A percentile compares a stretch with the other conserved stretches of the same genome.
Conservation (phyloP, 2,329 filamentous ascomycete species). For the Podosphaera fusca region DNA sequence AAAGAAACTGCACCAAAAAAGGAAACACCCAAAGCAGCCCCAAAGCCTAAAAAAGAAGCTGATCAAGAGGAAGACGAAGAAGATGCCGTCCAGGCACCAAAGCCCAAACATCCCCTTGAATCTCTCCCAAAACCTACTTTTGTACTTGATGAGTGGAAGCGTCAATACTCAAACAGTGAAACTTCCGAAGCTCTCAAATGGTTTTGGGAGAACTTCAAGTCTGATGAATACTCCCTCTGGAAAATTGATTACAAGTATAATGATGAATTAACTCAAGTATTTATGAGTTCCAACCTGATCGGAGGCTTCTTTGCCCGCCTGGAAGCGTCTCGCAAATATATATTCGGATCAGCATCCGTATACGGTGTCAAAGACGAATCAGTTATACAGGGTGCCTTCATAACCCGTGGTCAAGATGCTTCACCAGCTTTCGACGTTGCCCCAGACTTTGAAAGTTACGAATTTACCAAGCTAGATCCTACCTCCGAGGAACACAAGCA, state of each 20-base stretch:
- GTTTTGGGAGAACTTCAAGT: constrained; percentile 95
- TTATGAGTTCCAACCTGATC: constrained; percentile 98
- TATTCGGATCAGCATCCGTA: constrained; percentile 79
- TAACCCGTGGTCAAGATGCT: constrained; percentile 80
- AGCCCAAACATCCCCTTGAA: constrained; percentile 93
- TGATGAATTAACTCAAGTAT: constrained; percentile 84
- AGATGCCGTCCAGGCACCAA: constrained; percentile 38
- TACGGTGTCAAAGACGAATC: constrained; percentile 78
- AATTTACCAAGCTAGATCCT: constrained; percentile 89
- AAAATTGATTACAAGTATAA: constrained; percentile 96
- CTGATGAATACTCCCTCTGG: constrained; percentile 93
- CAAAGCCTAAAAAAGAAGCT: constrained; percentile 22
- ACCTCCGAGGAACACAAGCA: constrained; percentile 63
- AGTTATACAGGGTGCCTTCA: constrained; percentile 76
- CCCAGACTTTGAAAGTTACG: constrained; percentile 91
- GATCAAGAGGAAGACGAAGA: constrained; percentile 43
- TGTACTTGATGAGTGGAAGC: constrained; percentile 93
- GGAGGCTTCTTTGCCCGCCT: constrained; percentile 95
- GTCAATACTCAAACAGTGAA: constrained; percentile 92
- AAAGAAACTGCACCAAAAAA: constrained; percentile 57
- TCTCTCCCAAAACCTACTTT: constrained; percentile 57
- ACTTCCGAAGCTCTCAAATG: constrained; percentile 69
- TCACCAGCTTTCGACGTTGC: constrained; percentile 82
- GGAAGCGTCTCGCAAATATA: constrained; percentile 90
- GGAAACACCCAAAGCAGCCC: constrained; percentile 29